Evolutionary conservation across 164 flowering plant species (phyloP).

Genomic region (Paratinospora sagittata): DNA sequence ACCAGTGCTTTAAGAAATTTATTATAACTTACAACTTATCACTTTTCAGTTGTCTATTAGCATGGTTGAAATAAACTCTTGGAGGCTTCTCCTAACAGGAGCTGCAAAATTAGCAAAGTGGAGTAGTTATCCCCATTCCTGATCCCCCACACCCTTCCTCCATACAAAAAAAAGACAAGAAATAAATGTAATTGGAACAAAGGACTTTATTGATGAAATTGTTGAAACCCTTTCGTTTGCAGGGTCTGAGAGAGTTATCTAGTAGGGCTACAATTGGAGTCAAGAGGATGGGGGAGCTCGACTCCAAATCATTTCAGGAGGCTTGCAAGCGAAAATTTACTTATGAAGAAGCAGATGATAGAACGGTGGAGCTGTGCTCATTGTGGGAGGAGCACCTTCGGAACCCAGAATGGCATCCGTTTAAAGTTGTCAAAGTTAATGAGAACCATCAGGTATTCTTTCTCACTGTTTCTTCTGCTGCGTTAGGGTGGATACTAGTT

Average conservation of each 20-base stretch:
- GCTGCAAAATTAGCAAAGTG: background rate
- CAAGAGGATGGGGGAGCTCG: constrained; percentile 84
- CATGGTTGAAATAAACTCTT: background rate
- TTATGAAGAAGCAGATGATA: constrained; percentile 48
- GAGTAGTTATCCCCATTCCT: background rate
- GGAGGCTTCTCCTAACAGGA: background rate
- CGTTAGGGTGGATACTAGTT: background rate
- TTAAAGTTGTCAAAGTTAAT: constrained; percentile 30
- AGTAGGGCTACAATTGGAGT: constrained; percentile 40
- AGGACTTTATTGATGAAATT: background rate
- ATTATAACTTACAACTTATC: too few relatives aligned
- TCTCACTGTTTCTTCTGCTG: background rate
- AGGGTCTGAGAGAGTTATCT: constrained; percentile 54
- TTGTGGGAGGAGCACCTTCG: constrained; percentile 67
- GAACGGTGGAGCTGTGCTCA: constrained; percentile 52
- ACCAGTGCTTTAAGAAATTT: background rate
- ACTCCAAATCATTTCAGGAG: constrained; percentile 46
- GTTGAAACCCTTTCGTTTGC: background rate
- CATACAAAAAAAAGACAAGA: too few relatives aligned
- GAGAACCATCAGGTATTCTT: constrained; percentile 38
- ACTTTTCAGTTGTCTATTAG: too few relatives aligned
- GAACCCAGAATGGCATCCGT: constrained; percentile 83
- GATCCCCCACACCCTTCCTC: too few relatives aligned
- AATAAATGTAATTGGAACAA: too few relatives aligned
- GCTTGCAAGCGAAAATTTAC: constrained; percentile 52